Conservation (phyloP, 225 moss, liverwort and hornwort genomes). For the Pseudisothecium myosuroides region DNA sequence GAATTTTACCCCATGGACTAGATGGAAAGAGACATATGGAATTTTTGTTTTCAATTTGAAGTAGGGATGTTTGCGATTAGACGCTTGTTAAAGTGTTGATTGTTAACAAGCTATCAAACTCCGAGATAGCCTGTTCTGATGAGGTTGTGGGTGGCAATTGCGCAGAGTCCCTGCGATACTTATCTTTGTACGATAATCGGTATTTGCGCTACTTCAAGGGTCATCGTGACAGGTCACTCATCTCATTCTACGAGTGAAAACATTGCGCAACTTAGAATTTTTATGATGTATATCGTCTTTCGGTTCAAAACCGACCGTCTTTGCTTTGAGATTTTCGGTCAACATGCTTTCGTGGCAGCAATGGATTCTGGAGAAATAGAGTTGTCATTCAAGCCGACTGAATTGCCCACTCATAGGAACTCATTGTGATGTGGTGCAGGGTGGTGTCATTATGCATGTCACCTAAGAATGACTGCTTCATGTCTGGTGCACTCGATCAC, state of each 20-base stretch:
- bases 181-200: constrained; percentile 90
- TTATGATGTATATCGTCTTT: background rate
- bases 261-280: background rate
- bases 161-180: constrained; percentile 87
- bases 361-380: background rate
- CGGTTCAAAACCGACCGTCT: background rate
- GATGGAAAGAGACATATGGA: background rate
- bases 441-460: constrained; percentile 99
- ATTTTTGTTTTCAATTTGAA: background rate
- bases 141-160: constrained; percentile 1
- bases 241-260: background rate
- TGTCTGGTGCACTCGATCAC: constrained; percentile 96
- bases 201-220: constrained; percentile 99
- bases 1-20: background rate
- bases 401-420: background rate
- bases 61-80: background rate
- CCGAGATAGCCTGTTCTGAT: background rate
- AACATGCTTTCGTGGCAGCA: background rate
- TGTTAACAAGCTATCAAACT: background rate
- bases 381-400: background rate
- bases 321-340: background rate
- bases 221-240: constrained; percentile 84
- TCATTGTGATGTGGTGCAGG: constrained; percentile 40
- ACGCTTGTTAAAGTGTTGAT: background rate
- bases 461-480: constrained; percentile 94